Evolutionary conservation across 2,329 filamentous ascomycete species (phyloP), one percentile per base, ranked within the genome.

Genomic region (Sporothrix inflata): DNA sequence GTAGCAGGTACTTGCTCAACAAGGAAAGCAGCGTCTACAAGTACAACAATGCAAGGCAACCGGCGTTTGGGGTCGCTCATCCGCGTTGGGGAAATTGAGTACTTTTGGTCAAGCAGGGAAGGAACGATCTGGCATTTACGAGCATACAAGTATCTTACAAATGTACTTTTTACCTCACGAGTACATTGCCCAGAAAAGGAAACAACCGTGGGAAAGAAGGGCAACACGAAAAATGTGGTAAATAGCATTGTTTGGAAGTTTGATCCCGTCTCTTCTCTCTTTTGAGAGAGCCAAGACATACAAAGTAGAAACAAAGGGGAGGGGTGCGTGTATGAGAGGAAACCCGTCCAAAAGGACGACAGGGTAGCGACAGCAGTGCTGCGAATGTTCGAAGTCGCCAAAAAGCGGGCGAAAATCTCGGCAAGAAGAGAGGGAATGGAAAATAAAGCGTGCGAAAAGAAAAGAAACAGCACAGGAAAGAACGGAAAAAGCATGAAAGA

Each of bases 401-500:
- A 63, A 24, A 63, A 42, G 38, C 38, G 19, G 34, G 57, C 19
- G 6, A 40, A 63, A 16, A 63, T 5, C 9, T 42, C 34, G 38
- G 34, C 57, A 63, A 40, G 21, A 45, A 21, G 4, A 24, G 21
- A 27, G 21, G 9, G 19, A 27, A 65, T 16, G 19, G 60, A 65
- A 16, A 24, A 40, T 24, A 19, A 42, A 42, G 19, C 4, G 57
- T 57, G 53, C 53, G 53, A 57, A 57, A 57, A 27, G 53, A 19
- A 63, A 24, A 60, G 34, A 70, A 14, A 24, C 30, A 34, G 24
- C 40, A 51, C 30, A 57, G 66, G 21, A 40, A 40, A 49, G 61
- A 69, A 63, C 40, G 38, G 69, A 9, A 66, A 71, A 49, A 60
- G 72, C 61, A 71, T 71, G 27, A 68, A n/a, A 24, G 40, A 42